These are phyloP conservation scores for Zasmidium cellare DNA, from an alignment of 2,329 filamentous ascomycete species.

Conservation along the genomic window DNA sequence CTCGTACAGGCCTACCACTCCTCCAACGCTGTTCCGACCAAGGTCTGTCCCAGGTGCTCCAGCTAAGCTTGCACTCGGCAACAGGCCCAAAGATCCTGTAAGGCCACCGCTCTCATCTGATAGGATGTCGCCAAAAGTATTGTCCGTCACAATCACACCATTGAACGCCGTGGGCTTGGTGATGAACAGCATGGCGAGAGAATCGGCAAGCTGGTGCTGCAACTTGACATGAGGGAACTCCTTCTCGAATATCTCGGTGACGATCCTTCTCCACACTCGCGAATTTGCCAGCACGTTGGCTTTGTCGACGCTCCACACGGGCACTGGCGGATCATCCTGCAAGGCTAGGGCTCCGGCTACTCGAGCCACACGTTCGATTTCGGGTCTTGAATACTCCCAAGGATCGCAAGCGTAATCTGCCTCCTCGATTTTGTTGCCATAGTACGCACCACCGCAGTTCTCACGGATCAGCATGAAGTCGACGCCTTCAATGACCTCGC, in stretches of 20 bases:
- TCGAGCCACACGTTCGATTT: conserved; percentile 51
- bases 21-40: conserved; percentile 41
- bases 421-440: conserved; percentile 49
- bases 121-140: conserved; percentile 52
- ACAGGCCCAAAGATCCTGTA: conserved; percentile 46
- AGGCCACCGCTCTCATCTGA: conserved; percentile 50
- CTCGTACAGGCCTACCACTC: conserved; percentile 38
- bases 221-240: conserved; percentile 48
- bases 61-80: conserved; percentile 44
- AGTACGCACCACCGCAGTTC: conserved; percentile 54
- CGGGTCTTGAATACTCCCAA: conserved; percentile 48
- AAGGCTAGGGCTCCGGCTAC: conserved; percentile 49
- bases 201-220: conserved; percentile 50
- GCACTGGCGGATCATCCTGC: conserved; percentile 38
- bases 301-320: conserved; percentile 54
- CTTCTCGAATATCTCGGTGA: conserved; percentile 41
- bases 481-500: conserved; percentile 46
- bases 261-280: conserved; percentile 51
- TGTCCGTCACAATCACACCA: conserved; percentile 50
- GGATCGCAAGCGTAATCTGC: conserved; percentile 48
- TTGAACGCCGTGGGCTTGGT: conserved; percentile 50
- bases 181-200: conserved; percentile 51
- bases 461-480: conserved; percentile 54
- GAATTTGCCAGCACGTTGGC: conserved; percentile 55
- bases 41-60: conserved; percentile 29